Conservation (phyloP, 768 basidiomycete genomes). For the Mycena capillaripes region DNA sequence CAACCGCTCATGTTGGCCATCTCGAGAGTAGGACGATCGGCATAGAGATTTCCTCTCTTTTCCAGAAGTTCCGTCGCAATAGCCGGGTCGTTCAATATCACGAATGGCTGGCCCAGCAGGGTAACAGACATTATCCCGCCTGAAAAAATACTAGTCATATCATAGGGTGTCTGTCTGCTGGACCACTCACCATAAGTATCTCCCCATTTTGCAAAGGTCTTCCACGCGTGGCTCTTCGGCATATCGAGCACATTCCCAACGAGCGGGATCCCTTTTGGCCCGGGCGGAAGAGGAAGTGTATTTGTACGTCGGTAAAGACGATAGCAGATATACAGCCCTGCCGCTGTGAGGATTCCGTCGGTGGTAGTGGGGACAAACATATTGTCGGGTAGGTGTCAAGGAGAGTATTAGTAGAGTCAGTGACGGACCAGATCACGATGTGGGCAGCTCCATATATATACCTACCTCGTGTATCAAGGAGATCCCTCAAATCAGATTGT, state of each 20-base stretch:
- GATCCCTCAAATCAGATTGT: too few species aligned
- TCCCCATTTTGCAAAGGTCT: conserved; percentile 26
- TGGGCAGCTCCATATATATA: too few species aligned
- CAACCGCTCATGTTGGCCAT: conserved; percentile 49
- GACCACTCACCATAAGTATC: conserved; percentile 24
- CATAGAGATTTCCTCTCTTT: conserved; percentile 56
- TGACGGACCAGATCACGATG: too few species aligned
- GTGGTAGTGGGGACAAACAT: conserved; percentile 14
- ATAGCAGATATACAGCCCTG: conserved; percentile 13
- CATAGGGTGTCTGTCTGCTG: too few species aligned
- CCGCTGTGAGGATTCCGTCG: conserved; percentile 20
- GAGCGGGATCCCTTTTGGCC: conserved; percentile 26
- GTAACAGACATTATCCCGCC: conserved; percentile 36
- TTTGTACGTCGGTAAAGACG: conserved; percentile 1
- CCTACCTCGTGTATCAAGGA: too few species aligned
- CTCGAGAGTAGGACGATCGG: conserved; percentile 56
- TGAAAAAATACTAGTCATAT: neutral
- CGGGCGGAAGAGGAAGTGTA: conserved; percentile 19
- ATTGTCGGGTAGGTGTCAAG: too few species aligned
- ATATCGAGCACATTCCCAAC: conserved; percentile 28
- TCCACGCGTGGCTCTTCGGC: conserved; percentile 27
- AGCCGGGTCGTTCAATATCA: conserved; percentile 36
- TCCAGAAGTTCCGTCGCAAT: conserved; percentile 52
- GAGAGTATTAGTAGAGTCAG: too few species aligned
- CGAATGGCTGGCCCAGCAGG: conserved; percentile 34